These are phyloP conservation scores for Triadica sebifera DNA, from an alignment of 345 rosid genomes.

Conservation along the genomic window DNA sequence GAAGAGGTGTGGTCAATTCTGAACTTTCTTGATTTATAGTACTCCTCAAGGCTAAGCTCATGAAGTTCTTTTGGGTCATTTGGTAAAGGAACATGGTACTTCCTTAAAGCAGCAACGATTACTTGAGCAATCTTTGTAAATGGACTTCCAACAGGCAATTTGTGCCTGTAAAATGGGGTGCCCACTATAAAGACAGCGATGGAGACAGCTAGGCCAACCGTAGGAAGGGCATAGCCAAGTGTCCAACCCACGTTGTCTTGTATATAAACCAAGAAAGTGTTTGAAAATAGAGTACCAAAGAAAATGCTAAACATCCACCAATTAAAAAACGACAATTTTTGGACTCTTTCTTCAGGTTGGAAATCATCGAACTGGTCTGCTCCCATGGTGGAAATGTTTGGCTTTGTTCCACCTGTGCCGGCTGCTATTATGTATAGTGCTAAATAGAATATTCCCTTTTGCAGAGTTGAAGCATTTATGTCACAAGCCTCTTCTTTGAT, in stretches of 20 bases:
- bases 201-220: conserved; percentile 47
- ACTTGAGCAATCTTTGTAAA: conserved; percentile 47
- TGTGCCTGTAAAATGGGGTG: conserved; percentile 37
- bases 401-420: conserved; percentile 64
- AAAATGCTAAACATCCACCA: conserved; percentile 72
- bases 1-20: conserved; percentile 47
- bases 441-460: conserved; percentile 42
- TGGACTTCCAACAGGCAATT: conserved; percentile 53
- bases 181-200: conserved; percentile 41
- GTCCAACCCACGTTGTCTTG: conserved; percentile 61
- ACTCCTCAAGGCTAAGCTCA: conserved; percentile 40
- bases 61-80: conserved; percentile 44
- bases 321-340: conserved; percentile 65
- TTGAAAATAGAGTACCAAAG: conserved; percentile 58
- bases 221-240: conserved; percentile 57
- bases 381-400: conserved; percentile 65
- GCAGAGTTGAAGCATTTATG: conserved; percentile 31
- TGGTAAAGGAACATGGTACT: conserved; percentile 30
- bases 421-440: conserved; percentile 47
- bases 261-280: conserved; percentile 51
- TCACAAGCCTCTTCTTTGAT: conserved; percentile 33
- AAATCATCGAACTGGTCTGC: conserved; percentile 67
- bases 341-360: conserved; percentile 52
- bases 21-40: conserved; percentile 23
- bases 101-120: conserved; percentile 46